Percentiles rank a stretch among this genome's conserved stretches.
Conservation (phyloP, 352 stramenopile genomes). For the Globisporangium abappressorium region DNA sequence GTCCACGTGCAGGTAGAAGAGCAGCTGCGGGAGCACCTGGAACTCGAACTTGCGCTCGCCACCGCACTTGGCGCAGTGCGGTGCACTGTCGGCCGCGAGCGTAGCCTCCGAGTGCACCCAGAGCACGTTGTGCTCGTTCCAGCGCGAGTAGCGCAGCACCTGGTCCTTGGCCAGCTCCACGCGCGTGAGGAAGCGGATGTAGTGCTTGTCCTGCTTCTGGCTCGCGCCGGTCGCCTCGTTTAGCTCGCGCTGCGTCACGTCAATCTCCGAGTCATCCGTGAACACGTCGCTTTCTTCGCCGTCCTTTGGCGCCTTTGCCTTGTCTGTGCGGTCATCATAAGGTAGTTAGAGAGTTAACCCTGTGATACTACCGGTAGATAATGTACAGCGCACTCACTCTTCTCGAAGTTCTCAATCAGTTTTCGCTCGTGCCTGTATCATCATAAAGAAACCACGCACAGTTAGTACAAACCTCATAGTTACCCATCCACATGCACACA, state of each 20-base stretch:
- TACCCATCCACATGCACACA: background rate
- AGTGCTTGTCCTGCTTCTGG: constrained; percentile 67
- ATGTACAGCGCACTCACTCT: constrained; percentile 28
- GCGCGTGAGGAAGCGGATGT: constrained; percentile 79
- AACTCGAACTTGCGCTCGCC: constrained; percentile 91
- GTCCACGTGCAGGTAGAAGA: constrained; percentile 90
- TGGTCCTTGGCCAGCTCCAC: constrained; percentile 83
- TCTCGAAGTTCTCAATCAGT: constrained; percentile 68
- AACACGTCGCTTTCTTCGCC: constrained; percentile 49
- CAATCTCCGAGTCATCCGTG: constrained; percentile 69
- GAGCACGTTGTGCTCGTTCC: constrained; percentile 78
- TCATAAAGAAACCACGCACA: background rate
- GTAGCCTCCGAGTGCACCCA: constrained; percentile 84
- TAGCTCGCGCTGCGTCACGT: constrained; percentile 73
- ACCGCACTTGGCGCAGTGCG: constrained; percentile 80
- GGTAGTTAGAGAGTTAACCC: background rate
- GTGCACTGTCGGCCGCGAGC: constrained; percentile 36
- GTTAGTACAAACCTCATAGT: background rate
- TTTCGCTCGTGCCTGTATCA: constrained; percentile 50
- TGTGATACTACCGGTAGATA: too few species aligned
- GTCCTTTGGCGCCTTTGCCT: constrained; percentile 6
- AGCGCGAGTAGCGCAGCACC: constrained; percentile 89
- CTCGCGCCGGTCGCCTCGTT: constrained; percentile 64
- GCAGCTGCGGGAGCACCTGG: constrained; percentile 93
- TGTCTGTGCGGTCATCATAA: constrained; percentile 15